A percentile compares a stretch with the other conserved stretches of the same genome.
Evolutionary conservation across 2,329 filamentous ascomycete species (phyloP).

Genomic region (Parastagonospora nodorum): DNA sequence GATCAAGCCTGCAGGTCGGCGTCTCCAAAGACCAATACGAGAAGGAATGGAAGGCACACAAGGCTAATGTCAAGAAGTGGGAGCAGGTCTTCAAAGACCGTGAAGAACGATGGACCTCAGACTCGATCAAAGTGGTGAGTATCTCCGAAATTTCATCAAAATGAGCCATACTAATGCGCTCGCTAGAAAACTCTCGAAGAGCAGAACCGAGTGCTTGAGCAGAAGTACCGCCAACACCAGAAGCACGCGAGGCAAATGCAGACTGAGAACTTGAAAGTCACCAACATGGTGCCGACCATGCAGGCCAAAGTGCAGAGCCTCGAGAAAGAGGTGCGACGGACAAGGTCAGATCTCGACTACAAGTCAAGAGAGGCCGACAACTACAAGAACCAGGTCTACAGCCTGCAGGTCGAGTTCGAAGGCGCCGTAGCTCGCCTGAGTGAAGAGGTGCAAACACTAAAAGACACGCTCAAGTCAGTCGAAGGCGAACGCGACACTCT

Average conservation of each 20-base stretch:
- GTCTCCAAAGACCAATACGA: conserved; percentile 36
- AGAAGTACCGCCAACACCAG: conserved; percentile 33
- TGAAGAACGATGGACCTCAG: conserved; percentile 36
- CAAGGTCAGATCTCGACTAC: conserved; percentile 38
- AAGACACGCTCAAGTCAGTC: conserved; percentile 66
- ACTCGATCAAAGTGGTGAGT: conserved; percentile 34
- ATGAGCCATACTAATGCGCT: not conserved
- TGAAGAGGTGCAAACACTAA: conserved; percentile 68
- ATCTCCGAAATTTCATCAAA: not conserved
- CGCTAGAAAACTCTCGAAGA: conserved; percentile 28
- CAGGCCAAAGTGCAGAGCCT: conserved; percentile 37
- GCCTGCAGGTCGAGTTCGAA: conserved; percentile 56
- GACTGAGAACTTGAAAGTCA: conserved; percentile 29
- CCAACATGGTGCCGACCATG: conserved; percentile 30
- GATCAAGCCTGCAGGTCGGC: conserved; percentile 27
- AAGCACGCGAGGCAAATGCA: conserved; percentile 28
- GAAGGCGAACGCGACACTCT: conserved; percentile 77
- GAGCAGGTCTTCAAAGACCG: conserved; percentile 36
- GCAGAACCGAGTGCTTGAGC: conserved; percentile 28
- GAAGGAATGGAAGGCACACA: conserved; percentile 33
- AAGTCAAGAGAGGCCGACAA: conserved; percentile 40
- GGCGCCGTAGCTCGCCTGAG: conserved; percentile 67
- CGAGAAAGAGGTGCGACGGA: conserved; percentile 29
- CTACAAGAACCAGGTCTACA: conserved; percentile 51
- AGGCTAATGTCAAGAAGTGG: conserved; percentile 41